Conservation (phyloP, 2,329 filamentous ascomycete species). For the Endocalyx cinctus region DNA sequence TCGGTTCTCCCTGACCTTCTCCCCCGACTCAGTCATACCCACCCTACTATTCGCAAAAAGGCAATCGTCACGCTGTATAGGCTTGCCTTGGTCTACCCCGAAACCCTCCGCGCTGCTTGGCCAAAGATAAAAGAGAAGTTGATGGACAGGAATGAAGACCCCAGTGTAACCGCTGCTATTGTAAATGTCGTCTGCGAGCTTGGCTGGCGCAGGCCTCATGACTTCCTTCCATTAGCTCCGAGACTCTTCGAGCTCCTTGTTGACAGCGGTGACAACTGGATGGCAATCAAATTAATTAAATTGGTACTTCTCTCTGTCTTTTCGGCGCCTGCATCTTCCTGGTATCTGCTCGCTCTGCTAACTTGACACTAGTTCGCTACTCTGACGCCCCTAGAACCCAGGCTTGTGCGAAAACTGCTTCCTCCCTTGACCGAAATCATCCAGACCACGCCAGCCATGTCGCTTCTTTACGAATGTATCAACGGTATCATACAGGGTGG, state of each 20-base stretch:
- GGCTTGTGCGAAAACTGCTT: slow-evolving; percentile 84
- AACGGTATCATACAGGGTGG: slow-evolving; percentile 97
- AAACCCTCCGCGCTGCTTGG: slow-evolving; percentile 88
- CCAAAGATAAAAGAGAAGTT: slow-evolving; percentile 94
- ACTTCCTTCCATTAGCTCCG: slow-evolving; percentile 89
- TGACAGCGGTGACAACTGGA: slow-evolving; percentile 95
- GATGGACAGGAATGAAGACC: slow-evolving; percentile 84
- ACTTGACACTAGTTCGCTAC: slow-evolving; percentile 79
- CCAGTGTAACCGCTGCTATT: slow-evolving; percentile 90
- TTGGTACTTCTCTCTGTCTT: slow-evolving; percentile 64
- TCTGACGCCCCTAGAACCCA: slow-evolving; percentile 84
- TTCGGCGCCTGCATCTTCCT: no score
- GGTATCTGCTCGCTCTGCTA: no score
- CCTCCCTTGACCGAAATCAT: slow-evolving; percentile 91
- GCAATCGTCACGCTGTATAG: slow-evolving; percentile 92
- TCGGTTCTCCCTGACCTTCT: slow-evolving; percentile 83
- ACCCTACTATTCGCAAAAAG: slow-evolving; percentile 86
- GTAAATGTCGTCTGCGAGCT: slow-evolving; percentile 96
- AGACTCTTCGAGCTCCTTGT: slow-evolving; percentile 89
- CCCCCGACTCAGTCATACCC: slow-evolving; percentile 80
- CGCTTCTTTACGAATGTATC: slow-evolving; percentile 96
- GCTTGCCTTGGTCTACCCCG: slow-evolving; percentile 91
- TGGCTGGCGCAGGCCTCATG: slow-evolving; percentile 87
- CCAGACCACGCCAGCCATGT: slow-evolving; percentile 93
- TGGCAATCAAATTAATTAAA: slow-evolving; percentile 99